Evolutionary conservation across 345 rosid genomes (phyloP).

Genomic region (Salix viminalis): DNA sequence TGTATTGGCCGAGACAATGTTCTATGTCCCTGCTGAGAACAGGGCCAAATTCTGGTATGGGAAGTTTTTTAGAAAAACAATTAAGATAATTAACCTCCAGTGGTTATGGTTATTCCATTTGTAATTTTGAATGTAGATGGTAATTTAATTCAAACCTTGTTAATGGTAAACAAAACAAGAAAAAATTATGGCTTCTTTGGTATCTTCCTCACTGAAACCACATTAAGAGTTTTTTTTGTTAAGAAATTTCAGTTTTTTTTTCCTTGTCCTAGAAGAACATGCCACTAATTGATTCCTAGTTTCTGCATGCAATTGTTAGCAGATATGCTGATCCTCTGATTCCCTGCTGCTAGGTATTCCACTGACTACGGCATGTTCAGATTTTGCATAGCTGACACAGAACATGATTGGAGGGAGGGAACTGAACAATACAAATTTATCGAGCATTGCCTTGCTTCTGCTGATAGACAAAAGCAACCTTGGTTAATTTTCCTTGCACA

Average conservation of each 20-base stretch:
- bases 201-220: not conserved
- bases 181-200: not conserved
- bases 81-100: not conserved
- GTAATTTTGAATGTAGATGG: too few species aligned
- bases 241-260: not conserved
- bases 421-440: constrained; percentile 67
- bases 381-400: constrained; percentile 71
- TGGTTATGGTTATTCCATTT: not conserved
- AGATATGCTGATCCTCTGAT: not conserved
- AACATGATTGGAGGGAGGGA: constrained; percentile 78
- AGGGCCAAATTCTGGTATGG: constrained; percentile 57
- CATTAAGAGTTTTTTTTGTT: not conserved
- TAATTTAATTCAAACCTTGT: not conserved
- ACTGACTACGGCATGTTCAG: constrained; percentile 79
- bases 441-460: constrained; percentile 64
- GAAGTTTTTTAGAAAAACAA: not conserved
- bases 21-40: constrained; percentile 59
- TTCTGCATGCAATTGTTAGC: not conserved
- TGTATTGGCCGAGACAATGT: constrained; percentile 68
- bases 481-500: constrained; percentile 74
- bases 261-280: not conserved
- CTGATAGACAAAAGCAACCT: constrained; percentile 64
- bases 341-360: constrained; percentile 40
- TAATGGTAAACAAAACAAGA: not conserved
- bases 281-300: not conserved